Base-by-base conservation (phyloP, 2,329 filamentous ascomycete species). In the Cytospora piceicola region DNA sequence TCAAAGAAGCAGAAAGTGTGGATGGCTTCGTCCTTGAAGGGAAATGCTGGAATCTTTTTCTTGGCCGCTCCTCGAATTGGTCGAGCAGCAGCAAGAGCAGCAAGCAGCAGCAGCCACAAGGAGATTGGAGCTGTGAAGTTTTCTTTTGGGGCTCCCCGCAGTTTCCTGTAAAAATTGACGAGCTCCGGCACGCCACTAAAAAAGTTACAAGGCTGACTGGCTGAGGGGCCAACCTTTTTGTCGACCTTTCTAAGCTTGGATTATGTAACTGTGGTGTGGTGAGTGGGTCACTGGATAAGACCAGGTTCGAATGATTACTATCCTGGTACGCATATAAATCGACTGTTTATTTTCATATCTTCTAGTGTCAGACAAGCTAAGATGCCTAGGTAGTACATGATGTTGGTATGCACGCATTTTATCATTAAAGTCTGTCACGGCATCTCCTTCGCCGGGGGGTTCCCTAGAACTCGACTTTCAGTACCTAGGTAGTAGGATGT, bases 91-190 rank as follows among this genome's bases (percentile, higher is more conserved):
- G 30, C 54, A 55, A 29, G 11, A 55, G 27, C 30, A 55, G 15
- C 29, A 55, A 54, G 24, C 27, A 54, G 49, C n/a, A 54, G 5
- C 30, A 30, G 30, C 61, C 46, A 49, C 55, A 55, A 54, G 52
- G 52, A 22, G 24, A 63, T 42, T 63, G 53, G 53, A 57, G 61
- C 53, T 57, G 61, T 63, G 61, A 55, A 57, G 55, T 63, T 63
- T 63, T 62, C 42, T 63, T 49, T 14, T 49, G 46, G 61, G 53
- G 17, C 53, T 57, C 61, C 61, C 61, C 61, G 61, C 61, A 63
- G 56, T 55, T 55, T 55, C 53, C 61, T 56, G 56, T 53, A 63
- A 63, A 63, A 63, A 57, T 63, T 57, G 52, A 57, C 39, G 39
- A 63, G 56, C 52, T 57, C 53, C 53, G 60, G 57, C 60, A 57